A percentile compares a stretch with the other conserved stretches of the same genome.
phyloP scores from a whole-genome alignment of 805 yeast species.

The Saturnispora gosingensis region DNA sequence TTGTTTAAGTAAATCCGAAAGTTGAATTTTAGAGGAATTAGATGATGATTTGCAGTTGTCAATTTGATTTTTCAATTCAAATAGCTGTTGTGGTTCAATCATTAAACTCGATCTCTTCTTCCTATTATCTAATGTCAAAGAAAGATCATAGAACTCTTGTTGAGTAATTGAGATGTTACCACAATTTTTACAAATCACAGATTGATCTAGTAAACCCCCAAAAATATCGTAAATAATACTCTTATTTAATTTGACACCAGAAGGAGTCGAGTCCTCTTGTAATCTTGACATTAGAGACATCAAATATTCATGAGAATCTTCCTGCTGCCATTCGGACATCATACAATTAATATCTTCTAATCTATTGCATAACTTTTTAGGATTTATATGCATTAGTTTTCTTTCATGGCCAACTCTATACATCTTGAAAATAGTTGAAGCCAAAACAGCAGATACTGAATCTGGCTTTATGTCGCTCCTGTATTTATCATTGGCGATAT shows the following conservation, averaged over 20 bases:
- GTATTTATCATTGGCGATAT: constrained; percentile 48
- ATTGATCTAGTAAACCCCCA: constrained; percentile 83
- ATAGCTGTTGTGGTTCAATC: constrained; percentile 22
- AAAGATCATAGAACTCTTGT: constrained; percentile 90
- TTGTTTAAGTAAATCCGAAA: constrained; percentile 24
- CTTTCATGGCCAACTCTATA: constrained; percentile 46
- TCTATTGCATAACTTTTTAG: constrained; percentile 60
- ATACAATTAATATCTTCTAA: constrained; percentile 82
- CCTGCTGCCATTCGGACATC: constrained; percentile 98
- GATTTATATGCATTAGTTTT: constrained; percentile 51
- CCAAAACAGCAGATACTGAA: constrained; percentile 58
- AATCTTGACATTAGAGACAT: constrained; percentile 83
- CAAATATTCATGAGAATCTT: constrained; percentile 94
- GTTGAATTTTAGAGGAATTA: constrained; percentile 16
- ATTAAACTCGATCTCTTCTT: constrained; percentile 32
- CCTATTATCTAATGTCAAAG: constrained; percentile 59
- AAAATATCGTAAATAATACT: constrained; percentile 86
- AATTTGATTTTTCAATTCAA: constrained; percentile 22
- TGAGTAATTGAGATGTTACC: constrained; percentile 75
- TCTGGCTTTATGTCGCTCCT: constrained; percentile 36
- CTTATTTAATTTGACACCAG: constrained; percentile 71
- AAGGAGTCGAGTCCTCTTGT: constrained; percentile 90
- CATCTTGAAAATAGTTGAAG: constrained; percentile 61
- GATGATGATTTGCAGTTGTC: constrained; percentile 21
- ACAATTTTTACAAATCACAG: constrained; percentile 76